Base-by-base conservation (phyloP, 805 yeast genomes). In the Cyberlindnera subsufficiens region DNA sequence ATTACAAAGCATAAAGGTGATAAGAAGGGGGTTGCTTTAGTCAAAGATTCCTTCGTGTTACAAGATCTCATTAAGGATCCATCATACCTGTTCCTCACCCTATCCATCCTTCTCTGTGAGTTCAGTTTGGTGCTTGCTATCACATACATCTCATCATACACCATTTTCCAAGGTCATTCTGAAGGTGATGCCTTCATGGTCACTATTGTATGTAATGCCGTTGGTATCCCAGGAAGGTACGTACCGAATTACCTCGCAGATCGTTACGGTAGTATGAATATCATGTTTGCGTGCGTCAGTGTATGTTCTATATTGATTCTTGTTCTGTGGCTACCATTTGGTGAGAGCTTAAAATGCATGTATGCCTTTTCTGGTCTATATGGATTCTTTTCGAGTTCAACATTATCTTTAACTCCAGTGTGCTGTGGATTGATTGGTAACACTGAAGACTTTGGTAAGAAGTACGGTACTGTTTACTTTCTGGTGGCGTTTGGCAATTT, bases 321-420 rank as follows among this genome's bases (percentile, higher is more conserved):
- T 38, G 67, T 69, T 0, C 53, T 82, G n/a, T 82, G 89, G 89
- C 60, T 81, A 17, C 89, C 90, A 1, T 74, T 80, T 42, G 88
- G 86, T 0, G 44, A 56, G 8, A 50, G 58, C 39, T 42, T 65
- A 25, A 61, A 60, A 2, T 72, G 67, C 0, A 60, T 81, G 40
- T 74, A 77, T 49, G 67, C 68, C 0, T 83, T 80, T 57, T 64
- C 80, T 7, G 72, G 68, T 0, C 39, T 74, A 3, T 76, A 73
- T 53, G 89, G 89, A 0, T 75, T 80, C 51, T 70, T 74, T 43
- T 68, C 76, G 27, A 80, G 87, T 3, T 74, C 84, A 16, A 76
- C 83, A 5, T 64, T 85, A 34, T 72, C 86, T 0, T 54, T 84
- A 39, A 74, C 84, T 0, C 88, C 91, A 0, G 80, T 78, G 4